A percentile compares a stretch with the other conserved stretches of the same genome.
phyloP scores from a whole-genome alignment of 176 grass and related monocot genomes.

The Calamus simplicifolius region DNA sequence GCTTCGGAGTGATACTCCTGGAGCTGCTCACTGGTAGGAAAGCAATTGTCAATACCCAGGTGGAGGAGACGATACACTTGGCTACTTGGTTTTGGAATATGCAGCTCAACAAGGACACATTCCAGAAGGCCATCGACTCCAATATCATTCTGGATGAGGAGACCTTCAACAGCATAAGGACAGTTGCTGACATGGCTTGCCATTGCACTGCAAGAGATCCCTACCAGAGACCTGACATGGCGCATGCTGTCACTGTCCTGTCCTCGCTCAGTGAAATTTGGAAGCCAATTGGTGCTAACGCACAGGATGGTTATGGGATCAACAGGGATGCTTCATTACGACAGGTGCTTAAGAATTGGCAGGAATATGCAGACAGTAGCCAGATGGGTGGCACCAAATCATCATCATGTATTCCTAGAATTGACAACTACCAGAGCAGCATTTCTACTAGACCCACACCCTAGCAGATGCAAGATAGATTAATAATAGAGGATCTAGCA shows the following conservation, averaged over 20 bases:
- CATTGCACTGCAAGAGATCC: constrained; percentile 29
- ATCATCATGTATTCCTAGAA: too few relatives aligned
- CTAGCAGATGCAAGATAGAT: too few relatives aligned
- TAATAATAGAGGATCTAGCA: too few relatives aligned
- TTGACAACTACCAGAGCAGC: too few relatives aligned
- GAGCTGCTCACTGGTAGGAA: constrained; percentile 36
- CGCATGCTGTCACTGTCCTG: constrained; percentile 30
- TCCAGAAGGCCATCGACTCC: constrained; percentile 26
- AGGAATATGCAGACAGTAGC: too few relatives aligned
- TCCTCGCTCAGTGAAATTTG: too few relatives aligned
- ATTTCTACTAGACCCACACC: too few relatives aligned
- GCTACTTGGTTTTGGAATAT: constrained; percentile 32
- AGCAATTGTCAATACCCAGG: constrained; percentile 19
- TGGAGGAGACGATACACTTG: constrained; percentile 30
- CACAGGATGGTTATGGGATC: too few relatives aligned
- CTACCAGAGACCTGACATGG: constrained; percentile 31
- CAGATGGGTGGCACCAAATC: too few relatives aligned
- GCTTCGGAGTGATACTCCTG: constrained; percentile 43
- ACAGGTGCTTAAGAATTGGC: too few relatives aligned
- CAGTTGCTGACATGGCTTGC: constrained; percentile 24
- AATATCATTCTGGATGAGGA: constrained; percentile 23
- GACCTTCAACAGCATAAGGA: constrained; percentile 24
- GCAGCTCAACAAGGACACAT: constrained; percentile 10
- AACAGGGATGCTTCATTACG: too few relatives aligned
- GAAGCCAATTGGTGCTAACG: too few relatives aligned